These are phyloP conservation scores for Botryococcus braunii DNA, from an alignment of 163 green algal species.

Conservation along the genomic window DNA sequence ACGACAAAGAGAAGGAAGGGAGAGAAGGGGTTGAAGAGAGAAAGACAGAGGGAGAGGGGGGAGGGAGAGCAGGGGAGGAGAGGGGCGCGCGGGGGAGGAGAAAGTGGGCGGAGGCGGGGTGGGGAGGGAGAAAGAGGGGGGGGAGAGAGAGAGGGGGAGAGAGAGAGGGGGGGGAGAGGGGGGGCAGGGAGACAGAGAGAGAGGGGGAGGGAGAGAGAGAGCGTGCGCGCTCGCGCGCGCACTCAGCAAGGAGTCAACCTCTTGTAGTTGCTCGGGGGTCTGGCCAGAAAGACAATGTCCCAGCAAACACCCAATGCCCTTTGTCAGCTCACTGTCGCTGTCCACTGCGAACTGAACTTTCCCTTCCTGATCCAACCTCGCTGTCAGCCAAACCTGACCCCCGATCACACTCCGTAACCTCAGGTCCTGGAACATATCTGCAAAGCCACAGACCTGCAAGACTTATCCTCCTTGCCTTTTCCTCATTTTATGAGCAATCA, in stretches of 20 bases:
- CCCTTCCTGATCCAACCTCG: conserved; percentile 37
- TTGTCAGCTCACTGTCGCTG: conserved; percentile 73
- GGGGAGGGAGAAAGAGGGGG: too few relatives aligned
- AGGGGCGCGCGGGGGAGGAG: too few relatives aligned
- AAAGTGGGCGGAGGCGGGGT: too few relatives aligned
- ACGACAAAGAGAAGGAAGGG: too few relatives aligned
- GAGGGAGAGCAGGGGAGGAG: too few relatives aligned
- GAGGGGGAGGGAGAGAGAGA: neutral
- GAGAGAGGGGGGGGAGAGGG: neutral
- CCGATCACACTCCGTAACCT: too few relatives aligned
- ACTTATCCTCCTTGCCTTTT: neutral
- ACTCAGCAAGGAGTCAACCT: conserved; percentile 19
- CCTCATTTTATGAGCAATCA: too few relatives aligned
- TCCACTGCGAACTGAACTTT: conserved; percentile 46
- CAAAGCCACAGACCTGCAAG: neutral
- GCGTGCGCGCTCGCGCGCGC: neutral
- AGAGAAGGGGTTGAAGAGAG: too few relatives aligned
- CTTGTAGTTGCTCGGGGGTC: conserved; percentile 48
- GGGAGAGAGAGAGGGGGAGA: neutral
- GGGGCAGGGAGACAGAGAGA: neutral
- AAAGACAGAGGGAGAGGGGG: too few relatives aligned
- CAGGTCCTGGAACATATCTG: too few relatives aligned
- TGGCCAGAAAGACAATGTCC: conserved; percentile 48
- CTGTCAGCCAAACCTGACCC: conserved; percentile 57
- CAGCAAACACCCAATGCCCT: conserved; percentile 64